These are phyloP conservation scores for Aureobasidium pullulans DNA, from an alignment of 2,329 filamentous ascomycete genomes.

Conservation along the genomic window DNA sequence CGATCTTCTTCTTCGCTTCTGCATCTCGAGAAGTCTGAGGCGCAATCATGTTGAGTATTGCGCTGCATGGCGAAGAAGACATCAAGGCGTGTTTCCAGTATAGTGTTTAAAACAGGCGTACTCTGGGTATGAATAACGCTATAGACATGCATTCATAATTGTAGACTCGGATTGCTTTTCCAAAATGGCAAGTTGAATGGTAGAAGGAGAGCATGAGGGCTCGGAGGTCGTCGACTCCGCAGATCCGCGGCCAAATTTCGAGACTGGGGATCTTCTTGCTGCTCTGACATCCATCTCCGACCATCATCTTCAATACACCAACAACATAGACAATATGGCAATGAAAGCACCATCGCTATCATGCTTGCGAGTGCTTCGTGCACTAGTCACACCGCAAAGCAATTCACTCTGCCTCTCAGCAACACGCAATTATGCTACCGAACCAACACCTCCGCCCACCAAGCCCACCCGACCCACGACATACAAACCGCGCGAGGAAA, in stretches of 20 bases:
- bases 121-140: not conserved
- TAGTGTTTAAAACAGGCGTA: not conserved
- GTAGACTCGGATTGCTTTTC: not conserved
- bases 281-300: not conserved
- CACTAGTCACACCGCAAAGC: conserved; percentile 18
- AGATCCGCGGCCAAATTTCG: not conserved
- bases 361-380: conserved; percentile 23
- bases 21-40: not conserved
- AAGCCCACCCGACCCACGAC: conserved; percentile 15
- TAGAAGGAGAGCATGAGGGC: not conserved
- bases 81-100: not conserved
- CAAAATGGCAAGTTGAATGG: not conserved
- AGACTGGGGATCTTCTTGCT: not conserved
- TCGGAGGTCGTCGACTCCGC: conserved; percentile 8
- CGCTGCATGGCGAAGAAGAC: conserved; percentile 1
- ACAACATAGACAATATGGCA: conserved; percentile 13
- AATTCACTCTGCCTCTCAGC: conserved; percentile 10
- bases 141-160: not conserved
- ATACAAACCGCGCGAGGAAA: conserved; percentile 17
- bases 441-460: conserved; percentile 14
- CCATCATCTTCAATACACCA: not conserved
- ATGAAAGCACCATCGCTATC: conserved; percentile 27
- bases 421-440: conserved; percentile 14
- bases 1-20: conserved; percentile 17
- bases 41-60: conserved; percentile 1